Evolutionary conservation across 2,329 filamentous ascomycete species (phyloP).

Genomic region (Xylariaceae sp.): DNA sequence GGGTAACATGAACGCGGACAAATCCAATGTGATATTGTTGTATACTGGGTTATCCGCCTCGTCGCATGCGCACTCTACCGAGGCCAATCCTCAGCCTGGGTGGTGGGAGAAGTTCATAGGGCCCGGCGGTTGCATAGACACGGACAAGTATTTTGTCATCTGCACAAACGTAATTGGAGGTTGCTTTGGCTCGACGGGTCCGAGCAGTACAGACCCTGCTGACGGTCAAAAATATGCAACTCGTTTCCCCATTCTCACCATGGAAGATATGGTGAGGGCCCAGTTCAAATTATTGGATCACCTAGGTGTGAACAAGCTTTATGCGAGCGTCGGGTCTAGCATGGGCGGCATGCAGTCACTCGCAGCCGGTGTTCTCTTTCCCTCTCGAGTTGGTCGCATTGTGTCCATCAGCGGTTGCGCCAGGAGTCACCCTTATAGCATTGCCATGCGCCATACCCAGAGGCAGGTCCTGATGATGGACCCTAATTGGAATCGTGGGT

Average conservation of each 20-base stretch:
- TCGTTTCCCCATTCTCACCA: slow-evolving; percentile 88
- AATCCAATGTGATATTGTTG: slow-evolving; percentile 83
- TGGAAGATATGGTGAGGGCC: slow-evolving; percentile 96
- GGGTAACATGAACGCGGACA: slow-evolving; percentile 75
- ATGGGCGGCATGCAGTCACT: slow-evolving; percentile 99
- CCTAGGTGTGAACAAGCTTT: slow-evolving; percentile 71
- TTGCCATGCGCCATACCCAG: slow-evolving; percentile 97
- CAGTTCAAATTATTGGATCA: slow-evolving; percentile 85
- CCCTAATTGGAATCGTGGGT: slow-evolving; percentile 91
- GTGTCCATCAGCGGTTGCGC: slow-evolving; percentile 92
- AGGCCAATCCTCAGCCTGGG: slow-evolving; percentile 76
- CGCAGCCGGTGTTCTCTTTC: slow-evolving; percentile 79
- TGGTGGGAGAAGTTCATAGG: slow-evolving; percentile 99
- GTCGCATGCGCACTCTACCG: slow-evolving; percentile 93
- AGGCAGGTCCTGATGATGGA: slow-evolving; percentile 99
- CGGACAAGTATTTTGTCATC: slow-evolving; percentile 85
- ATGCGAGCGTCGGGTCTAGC: slow-evolving; percentile 90
- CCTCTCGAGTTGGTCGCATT: slow-evolving; percentile 74
- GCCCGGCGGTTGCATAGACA: slow-evolving; percentile 78
- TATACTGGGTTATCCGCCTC: slow-evolving; percentile 96
- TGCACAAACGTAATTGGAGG: slow-evolving; percentile 97
- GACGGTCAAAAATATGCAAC: slow-evolving; percentile 89
- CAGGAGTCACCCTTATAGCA: slow-evolving; percentile 92
- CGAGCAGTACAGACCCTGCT: slow-evolving; percentile 79
- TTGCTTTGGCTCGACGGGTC: slow-evolving; percentile 93